Evolutionary conservation across 495 filamentous ascomycete genomes (phyloP), one percentile per base, ranked within the genome.

Genomic region (Tuber microsphaerosporum): DNA sequence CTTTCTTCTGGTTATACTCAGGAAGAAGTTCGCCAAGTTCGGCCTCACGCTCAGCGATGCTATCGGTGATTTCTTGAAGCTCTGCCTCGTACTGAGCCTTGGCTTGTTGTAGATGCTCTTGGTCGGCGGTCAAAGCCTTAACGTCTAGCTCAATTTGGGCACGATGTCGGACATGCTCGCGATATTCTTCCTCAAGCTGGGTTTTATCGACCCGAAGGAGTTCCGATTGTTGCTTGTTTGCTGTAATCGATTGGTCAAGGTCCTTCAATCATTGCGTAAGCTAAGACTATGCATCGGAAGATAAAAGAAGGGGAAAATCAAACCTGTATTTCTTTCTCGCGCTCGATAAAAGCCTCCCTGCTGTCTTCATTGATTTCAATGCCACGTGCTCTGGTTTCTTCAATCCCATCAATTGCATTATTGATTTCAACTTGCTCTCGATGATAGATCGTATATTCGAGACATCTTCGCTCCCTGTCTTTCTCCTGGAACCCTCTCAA

Each of bases 401-500:
- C 94, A 31, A 99, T 88, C 74, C 89, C 92, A 71, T 94, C 93
- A 3, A 98, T 87, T 12, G 91, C 89, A 74, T 90, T 89, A 65
- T 89, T 84, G 56, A 95, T 91, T 43, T 91, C 91, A 39, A 91
- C 87, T 81, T 97, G 93, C 78, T 97, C 93, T 74, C 91, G 91
- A 75, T 94, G 90, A 82, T 97, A 93, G 79, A 97, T 97, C 2
- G 94, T 93, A 82, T 97, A 98, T 82, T 97, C 93, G 48, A 99
- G 86, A 84, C 94, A 97, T 75, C 94, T 88, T 71, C 93, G 89
- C 83, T 99, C 95, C 75, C 91, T 91, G 80, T 99, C 95, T 83
- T 97, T 97, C 69, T 97, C 93, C 83, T 98, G 94, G 79, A 91
- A 99, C 26, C 89, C 93, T 44, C 92, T 88, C 43, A 99, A 86